Base-by-base conservation (phyloP, 2,329 filamentous ascomycete genomes). In the Hymenoscyphus linearis region DNA sequence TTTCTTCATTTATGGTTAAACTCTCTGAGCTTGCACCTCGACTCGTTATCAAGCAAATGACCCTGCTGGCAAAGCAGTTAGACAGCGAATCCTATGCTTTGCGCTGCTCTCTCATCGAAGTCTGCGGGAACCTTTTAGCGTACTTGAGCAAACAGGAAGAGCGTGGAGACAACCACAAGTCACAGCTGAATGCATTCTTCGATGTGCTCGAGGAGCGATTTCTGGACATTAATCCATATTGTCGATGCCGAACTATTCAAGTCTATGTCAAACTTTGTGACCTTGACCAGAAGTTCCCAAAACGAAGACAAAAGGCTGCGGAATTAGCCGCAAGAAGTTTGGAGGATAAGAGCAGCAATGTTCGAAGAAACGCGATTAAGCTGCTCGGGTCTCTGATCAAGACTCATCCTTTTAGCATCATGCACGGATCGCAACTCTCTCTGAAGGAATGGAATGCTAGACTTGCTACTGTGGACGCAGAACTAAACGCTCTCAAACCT, bases 21-120 rank as follows among this genome's bases (percentile, higher is more conserved):
- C 82, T 99, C 31, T 98, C 95, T 0, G 95, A 98, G 73, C 81
- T 99, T 62, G 89, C 90, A 2, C 95, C 96, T 4, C 85, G 93
- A 63, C 79, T 97, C 26, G 93, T 99, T 60, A 96, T 97, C 71
- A 97, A 96, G 77, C 93, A 99, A 74, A 96, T 99, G 86, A 96
- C 92, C 2, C 85, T 96, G 74, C 80, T 99, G 36, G 92, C 93
- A 12, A 98, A 97, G 74, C 88, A 98, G 69, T 80, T 99, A 16
- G 95, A 99, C 71, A 97, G 91, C 79, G 95, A 99, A 85, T 96
- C 95, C 7, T 96, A 98, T 74, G 96, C 93, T 2, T 82, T 99
- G 26, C 87, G 95, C 61, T 97, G 91, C 73, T 91, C 95, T 4
- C 84, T 99, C 56, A 96, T 99, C 62, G 95, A 99, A 74, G 93